Base-by-base conservation (phyloP, 179 eudicot genomes). In the Beta lomatogona region DNA sequence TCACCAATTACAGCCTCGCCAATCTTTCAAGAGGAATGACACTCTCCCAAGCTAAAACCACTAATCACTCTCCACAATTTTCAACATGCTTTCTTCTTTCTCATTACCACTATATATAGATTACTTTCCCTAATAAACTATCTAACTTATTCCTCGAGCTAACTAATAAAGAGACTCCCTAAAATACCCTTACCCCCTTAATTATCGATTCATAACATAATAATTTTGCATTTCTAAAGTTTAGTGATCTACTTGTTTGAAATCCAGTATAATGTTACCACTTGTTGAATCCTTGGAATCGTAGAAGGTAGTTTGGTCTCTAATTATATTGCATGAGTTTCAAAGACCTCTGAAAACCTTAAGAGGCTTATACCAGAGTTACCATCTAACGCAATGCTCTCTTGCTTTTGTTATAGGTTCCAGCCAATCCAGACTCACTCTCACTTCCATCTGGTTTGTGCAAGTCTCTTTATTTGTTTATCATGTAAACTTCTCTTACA, bases 361-460 rank as follows among this genome's bases (percentile, higher is more conserved):
- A 57, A 25, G n/a, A 25, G 73, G 65, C 41, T 28, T 48, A 66
- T 65, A 53, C 14, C 14, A 5, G 45, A 58, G 28, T 36, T 60
- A 59, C 8, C 10, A 48, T 5, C 71, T 55, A 53, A 74, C 78
- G 58, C 11, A 55, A 52, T 73, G 71, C 60, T 73, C 55, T 64
- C 46, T 71, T 45, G 19, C 54, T 79, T 36, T 36, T 75, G 36
- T 74, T 81, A 54, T 80, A 91, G 97, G 88, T 77, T 59, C 80
- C 84, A 73, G 88, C 52, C 65, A 52, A 84, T 86, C 50, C 88
- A 5, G 92, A 86, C 81, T 89, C 88, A 25, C 86, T 86, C 60
- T 87, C 90, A 55, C 80, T 88, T 79, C 84, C 85, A 83, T 88
- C 92, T 64, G 94, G 97, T 91, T 63, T 63, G 92, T 83, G 59